phyloP scores from a whole-genome alignment of 208 protist genomes.

The Acanthamoeba lenticulata region DNA sequence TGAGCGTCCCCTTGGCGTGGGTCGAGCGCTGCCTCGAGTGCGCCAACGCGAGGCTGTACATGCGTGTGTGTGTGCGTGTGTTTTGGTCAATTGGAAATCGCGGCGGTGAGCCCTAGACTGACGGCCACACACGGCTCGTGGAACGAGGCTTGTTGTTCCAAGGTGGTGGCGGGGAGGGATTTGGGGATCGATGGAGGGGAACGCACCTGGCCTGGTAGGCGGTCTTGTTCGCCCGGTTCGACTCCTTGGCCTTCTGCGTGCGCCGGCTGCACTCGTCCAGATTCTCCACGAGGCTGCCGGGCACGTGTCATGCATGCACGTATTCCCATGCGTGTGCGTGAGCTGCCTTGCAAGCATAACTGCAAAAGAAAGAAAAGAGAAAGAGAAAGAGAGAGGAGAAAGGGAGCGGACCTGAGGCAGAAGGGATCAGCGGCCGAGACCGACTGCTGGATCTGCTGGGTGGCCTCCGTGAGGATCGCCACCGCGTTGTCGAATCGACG shows the following conservation, averaged over 20 bases:
- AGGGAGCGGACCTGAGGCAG: neutral
- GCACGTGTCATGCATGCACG: too few relatives aligned
- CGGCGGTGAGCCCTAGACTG: too few relatives aligned
- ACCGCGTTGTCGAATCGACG: constrained; percentile 1
- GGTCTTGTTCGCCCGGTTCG: neutral
- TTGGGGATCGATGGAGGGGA: too few relatives aligned
- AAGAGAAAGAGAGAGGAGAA: too few relatives aligned
- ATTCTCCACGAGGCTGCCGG: constrained; percentile 34
- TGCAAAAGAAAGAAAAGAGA: neutral
- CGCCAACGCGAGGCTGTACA: neutral
- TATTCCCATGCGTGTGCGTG: neutral
- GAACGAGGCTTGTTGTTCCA: neutral
- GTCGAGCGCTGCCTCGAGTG: constrained; percentile 43
- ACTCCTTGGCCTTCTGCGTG: neutral
- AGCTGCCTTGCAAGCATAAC: neutral
- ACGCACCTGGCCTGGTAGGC: neutral
- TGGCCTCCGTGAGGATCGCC: neutral
- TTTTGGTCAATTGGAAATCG: too few relatives aligned
- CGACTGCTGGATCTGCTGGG: neutral
- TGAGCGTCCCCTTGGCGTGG: neutral
- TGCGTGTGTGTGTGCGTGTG: neutral
- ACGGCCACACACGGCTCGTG: neutral
- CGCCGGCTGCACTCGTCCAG: constrained; percentile 6
- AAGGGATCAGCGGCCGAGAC: constrained; percentile 10
- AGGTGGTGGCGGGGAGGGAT: neutral